These are phyloP conservation scores for Yamadazyma aaseri DNA, from an alignment of 1,139 yeast species.

Conservation along the genomic window DNA sequence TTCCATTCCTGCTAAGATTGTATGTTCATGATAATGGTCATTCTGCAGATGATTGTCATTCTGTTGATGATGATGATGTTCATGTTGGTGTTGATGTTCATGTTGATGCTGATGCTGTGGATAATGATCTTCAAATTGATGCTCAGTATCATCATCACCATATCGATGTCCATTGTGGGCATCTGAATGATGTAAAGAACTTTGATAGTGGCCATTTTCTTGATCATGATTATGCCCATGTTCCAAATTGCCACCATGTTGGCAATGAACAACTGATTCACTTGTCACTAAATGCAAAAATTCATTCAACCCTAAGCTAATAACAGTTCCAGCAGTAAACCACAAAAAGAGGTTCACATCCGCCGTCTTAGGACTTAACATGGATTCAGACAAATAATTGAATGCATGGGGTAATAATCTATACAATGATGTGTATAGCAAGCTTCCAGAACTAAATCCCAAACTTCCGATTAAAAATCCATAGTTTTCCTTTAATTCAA, in stretches of 20 bases:
- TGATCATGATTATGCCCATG: not conserved
- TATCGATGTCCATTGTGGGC: conserved; percentile 12
- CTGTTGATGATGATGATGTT: conserved; percentile 7
- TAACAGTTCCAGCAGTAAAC: conserved; percentile 56
- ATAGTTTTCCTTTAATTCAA: conserved; percentile 59
- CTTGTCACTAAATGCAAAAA: conserved; percentile 73
- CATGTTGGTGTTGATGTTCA: conserved; percentile 5
- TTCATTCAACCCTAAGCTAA: conserved; percentile 61
- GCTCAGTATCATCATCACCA: conserved; percentile 2
- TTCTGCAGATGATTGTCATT: conserved; percentile 6
- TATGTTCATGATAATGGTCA: conserved; percentile 56
- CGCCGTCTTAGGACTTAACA: not conserved
- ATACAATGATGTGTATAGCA: conserved; percentile 73
- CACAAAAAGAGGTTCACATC: conserved; percentile 44
- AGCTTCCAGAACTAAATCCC: conserved; percentile 74
- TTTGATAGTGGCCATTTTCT: conserved; percentile 5
- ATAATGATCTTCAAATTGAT: conserved; percentile 12
- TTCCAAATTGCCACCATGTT: conserved; percentile 46
- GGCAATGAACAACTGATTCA: conserved; percentile 84
- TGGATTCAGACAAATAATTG: conserved; percentile 24
- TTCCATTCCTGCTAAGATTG: not conserved
- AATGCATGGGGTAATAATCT: conserved; percentile 70
- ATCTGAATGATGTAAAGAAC: conserved; percentile 7
- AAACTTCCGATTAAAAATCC: conserved; percentile 63
- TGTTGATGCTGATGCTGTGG: conserved; percentile 12